phyloP scores from a whole-genome alignment of 2,329 filamentous ascomycete genomes.

The Pseudomassariella vexata region DNA sequence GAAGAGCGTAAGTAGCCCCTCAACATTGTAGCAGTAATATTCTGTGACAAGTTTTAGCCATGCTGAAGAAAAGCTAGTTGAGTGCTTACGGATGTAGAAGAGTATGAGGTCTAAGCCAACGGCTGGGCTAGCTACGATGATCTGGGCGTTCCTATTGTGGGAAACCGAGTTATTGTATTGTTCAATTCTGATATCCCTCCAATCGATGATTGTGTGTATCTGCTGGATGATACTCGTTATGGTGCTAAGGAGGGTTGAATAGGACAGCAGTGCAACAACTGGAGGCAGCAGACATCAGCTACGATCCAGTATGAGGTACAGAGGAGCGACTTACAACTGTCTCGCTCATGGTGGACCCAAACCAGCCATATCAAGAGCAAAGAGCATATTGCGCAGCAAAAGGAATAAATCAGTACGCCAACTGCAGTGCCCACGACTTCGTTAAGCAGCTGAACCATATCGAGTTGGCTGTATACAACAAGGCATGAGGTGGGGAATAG shows the following conservation, averaged over 20 bases:
- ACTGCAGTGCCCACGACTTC: conserved; percentile 26
- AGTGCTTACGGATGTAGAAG: conserved; percentile 40
- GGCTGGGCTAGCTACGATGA: conserved; percentile 35
- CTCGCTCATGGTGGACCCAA: conserved; percentile 31
- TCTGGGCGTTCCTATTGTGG: conserved; percentile 30
- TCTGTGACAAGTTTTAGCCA: conserved; percentile 25
- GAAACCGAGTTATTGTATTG: conserved; percentile 30
- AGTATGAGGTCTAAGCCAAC: conserved; percentile 34
- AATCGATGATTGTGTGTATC: conserved; percentile 31
- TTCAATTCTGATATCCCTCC: conserved; percentile 31
- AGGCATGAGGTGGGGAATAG: conserved; percentile 1
- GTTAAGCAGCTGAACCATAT: conserved; percentile 30
- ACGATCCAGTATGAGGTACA: neutral
- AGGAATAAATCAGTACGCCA: conserved; percentile 28
- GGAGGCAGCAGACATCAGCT: conserved; percentile 6
- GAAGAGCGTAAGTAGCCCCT: conserved; percentile 37
- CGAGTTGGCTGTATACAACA: conserved; percentile 6
- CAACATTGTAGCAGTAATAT: conserved; percentile 45
- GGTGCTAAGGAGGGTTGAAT: conserved; percentile 28
- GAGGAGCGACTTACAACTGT: conserved; percentile 30
- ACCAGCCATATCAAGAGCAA: conserved; percentile 29
- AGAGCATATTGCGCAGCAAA: conserved; percentile 26
- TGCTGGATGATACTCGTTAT: conserved; percentile 36
- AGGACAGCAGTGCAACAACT: conserved; percentile 35
- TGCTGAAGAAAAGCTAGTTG: neutral